phyloP scores from a whole-genome alignment of 2,329 filamentous ascomycete genomes.

The Fusarium camptoceras region DNA sequence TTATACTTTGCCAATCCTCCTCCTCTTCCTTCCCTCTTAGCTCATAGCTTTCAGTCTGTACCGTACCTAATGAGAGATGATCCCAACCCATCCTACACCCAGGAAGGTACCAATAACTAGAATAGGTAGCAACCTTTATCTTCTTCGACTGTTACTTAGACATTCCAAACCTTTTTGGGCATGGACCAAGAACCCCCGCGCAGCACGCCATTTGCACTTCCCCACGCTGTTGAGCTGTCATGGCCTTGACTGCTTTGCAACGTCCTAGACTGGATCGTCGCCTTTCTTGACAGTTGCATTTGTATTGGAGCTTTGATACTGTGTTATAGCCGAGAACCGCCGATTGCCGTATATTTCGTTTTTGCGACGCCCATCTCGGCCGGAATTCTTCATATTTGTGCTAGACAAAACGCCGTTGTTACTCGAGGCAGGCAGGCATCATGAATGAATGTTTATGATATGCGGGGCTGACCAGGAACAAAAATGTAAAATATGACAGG shows the following conservation, averaged over 20 bases:
- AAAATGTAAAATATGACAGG: neutral
- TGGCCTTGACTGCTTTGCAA: neutral
- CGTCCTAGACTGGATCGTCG: slow-evolving; percentile 22
- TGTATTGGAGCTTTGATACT: slow-evolving; percentile 2
- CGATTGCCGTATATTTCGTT: slow-evolving; percentile 17
- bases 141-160: slow-evolving; percentile 11
- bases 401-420: slow-evolving; percentile 6
- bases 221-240: slow-evolving; percentile 31
- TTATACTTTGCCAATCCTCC: slow-evolving; percentile 40
- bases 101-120: neutral
- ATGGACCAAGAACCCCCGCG: slow-evolving; percentile 28
- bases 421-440: slow-evolving; percentile 1
- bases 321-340: slow-evolving; percentile 32
- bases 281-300: neutral
- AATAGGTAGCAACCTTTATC: neutral
- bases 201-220: slow-evolving; percentile 41
- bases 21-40: neutral
- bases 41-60: neutral
- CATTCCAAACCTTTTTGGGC: slow-evolving; percentile 36
- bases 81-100: neutral
- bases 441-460: neutral
- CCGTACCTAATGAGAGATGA: neutral
- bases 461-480: slow-evolving; percentile 19
- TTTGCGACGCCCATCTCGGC: neutral
- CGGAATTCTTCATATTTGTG: neutral